Evolutionary conservation across 345 rosid species (phyloP).

Genomic region (Citrus sinensis): DNA sequence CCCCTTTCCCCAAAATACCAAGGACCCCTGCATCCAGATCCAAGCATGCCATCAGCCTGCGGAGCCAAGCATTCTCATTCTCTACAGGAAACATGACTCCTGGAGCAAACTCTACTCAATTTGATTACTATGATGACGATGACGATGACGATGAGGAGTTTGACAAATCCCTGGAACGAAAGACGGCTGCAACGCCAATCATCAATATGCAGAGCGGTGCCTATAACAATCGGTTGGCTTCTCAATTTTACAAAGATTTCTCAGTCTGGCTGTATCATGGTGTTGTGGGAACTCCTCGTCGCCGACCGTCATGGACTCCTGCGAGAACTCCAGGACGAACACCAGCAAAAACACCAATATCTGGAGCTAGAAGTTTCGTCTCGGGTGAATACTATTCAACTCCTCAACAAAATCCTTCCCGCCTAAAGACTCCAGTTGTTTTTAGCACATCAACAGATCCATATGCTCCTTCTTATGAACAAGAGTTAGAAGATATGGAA

Average conservation of each 20-base stretch:
- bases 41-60: slow-evolving; percentile 38
- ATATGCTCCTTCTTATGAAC: slow-evolving; percentile 33
- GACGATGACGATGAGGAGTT: slow-evolving; percentile 40
- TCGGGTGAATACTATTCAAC: slow-evolving; percentile 27
- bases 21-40: slow-evolving; percentile 32
- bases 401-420: slow-evolving; percentile 26
- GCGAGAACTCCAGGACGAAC: slow-evolving; percentile 50
- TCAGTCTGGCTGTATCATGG: slow-evolving; percentile 59
- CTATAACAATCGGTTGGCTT: slow-evolving; percentile 46
- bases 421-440: slow-evolving; percentile 25
- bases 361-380: slow-evolving; percentile 22
- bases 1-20: slow-evolving; percentile 39
- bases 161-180: slow-evolving; percentile 55
- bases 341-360: slow-evolving; percentile 34
- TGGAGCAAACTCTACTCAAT: slow-evolving; percentile 19
- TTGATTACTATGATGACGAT: slow-evolving; percentile 19
- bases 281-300: slow-evolving; percentile 46
- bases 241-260: slow-evolving; percentile 66
- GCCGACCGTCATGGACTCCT: slow-evolving; percentile 58
- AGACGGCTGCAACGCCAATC: slow-evolving; percentile 34
- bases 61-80: slow-evolving; percentile 28
- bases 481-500: slow-evolving; percentile 31
- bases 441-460: slow-evolving; percentile 25
- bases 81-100: slow-evolving; percentile 32
- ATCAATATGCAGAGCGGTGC: slow-evolving; percentile 33